Base-by-base conservation (phyloP, 352 stramenopile species). In the Detonula confervacea region DNA sequence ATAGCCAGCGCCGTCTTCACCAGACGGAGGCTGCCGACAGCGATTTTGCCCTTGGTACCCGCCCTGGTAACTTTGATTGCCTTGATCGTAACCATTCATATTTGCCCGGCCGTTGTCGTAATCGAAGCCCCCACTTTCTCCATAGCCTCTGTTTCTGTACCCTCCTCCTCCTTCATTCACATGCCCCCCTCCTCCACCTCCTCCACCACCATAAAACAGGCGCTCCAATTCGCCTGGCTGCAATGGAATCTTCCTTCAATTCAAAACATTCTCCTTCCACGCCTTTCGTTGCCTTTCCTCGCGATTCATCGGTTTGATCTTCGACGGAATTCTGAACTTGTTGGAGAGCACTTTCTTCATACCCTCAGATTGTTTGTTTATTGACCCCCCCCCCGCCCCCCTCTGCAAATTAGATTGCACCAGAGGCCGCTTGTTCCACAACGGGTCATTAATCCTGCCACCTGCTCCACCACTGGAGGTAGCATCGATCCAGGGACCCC, bases 211-310 rank as follows among this genome's bases (percentile, higher is more conserved):
- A 66, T 62, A 62, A 67, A 47, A 54, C 24, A 29, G 67, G 46
- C 57, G 71, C 37, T 84, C 46, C 54, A 92, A 68, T 76, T 93
- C 88, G 59, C 88, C 88, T 18, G 88, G 88, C 73, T 93, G 88
- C 44, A 93, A 73, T 11, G 84, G 83, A 42, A 77, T 67, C 52
- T 49, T 49, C 30, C 49, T 49, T 35, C 70, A 76, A 12, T 56
- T 60, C n/a, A 22, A 30, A 63, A 37, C 27, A 11, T 77, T 72
- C 2, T 46, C 37, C 30, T 68, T 35, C 0, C 59, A 27, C 11
- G 14, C 27, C 5, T 47, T 20, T 18, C 49, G 65, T 47, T 56
- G 39, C 39, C 52, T 42, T 14, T 68, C 42, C 3, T 79, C 30
- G 8, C 62, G 74, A 66, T 77, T 70, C 12, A 80, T 46, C 16